Percentiles rank a stretch among this genome's conserved stretches.
These are phyloP conservation scores for Diaporthe eres DNA, from an alignment of 2,329 filamentous ascomycete species.

Conservation along the genomic window DNA sequence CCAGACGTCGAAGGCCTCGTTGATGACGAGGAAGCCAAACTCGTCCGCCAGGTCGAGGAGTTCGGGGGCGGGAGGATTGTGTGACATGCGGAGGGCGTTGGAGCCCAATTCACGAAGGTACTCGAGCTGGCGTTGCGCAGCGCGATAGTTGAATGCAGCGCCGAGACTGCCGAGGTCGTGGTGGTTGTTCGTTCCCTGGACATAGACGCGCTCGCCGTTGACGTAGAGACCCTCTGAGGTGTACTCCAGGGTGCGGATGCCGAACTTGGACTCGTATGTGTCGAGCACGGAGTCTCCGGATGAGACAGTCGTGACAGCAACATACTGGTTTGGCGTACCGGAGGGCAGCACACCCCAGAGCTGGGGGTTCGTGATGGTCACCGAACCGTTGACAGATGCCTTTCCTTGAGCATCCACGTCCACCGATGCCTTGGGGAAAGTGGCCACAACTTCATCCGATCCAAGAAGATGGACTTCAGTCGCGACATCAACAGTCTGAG, in stretches of 20 bases:
- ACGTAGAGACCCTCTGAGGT: slow-evolving; percentile 58
- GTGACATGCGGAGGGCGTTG: slow-evolving; percentile 65
- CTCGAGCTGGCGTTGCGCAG: slow-evolving; percentile 63
- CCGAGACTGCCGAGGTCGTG: slow-evolving; percentile 66
- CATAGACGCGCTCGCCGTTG: slow-evolving; percentile 59
- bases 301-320: slow-evolving; percentile 59
- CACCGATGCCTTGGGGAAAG: slow-evolving; percentile 51
- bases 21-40: slow-evolving; percentile 64
- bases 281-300: slow-evolving; percentile 52
- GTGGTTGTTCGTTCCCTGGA: slow-evolving; percentile 65
- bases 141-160: slow-evolving; percentile 63
- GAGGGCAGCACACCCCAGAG: slow-evolving; percentile 64
- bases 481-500: slow-evolving; percentile 53
- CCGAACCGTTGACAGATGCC: slow-evolving; percentile 52
- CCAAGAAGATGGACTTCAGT: slow-evolving; percentile 59
- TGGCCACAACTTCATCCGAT: slow-evolving; percentile 49
- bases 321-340: slow-evolving; percentile 63
- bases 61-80: slow-evolving; percentile 67
- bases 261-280: slow-evolving; percentile 64
- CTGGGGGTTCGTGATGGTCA: slow-evolving; percentile 54
- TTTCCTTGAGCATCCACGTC: slow-evolving; percentile 51
- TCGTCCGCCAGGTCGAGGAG: slow-evolving; percentile 64
- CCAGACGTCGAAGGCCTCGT: slow-evolving; percentile 69
- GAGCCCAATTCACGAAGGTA: slow-evolving; percentile 64
- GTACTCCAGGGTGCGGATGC: slow-evolving; percentile 61